Base-by-base conservation (phyloP, 106 monocot species). In the Chionographis japonica region DNA sequence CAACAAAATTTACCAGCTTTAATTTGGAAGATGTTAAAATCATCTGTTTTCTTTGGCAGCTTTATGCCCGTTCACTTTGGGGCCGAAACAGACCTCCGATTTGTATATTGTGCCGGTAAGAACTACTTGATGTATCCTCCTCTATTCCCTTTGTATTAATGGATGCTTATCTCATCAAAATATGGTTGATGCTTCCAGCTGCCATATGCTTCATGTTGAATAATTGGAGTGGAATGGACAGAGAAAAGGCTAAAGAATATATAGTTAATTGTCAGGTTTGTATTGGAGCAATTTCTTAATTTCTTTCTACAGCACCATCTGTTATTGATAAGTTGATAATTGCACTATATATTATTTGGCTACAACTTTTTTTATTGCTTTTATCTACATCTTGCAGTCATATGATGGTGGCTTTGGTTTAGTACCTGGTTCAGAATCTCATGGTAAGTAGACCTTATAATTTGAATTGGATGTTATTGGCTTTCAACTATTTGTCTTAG, bases 371-470 rank as follows among this genome's bases (percentile, higher is more conserved):
- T 14, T 64, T 46, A 55, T 70, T 75, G 8, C 4, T 67, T 69
- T 12, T 41, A 66, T 4, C 36, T 67, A 60, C 50, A 73, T 4
- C 40, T 72, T 87, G 58, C 87, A 98, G 98, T 93, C 93, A 52
- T 98, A 93, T 85, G 98, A 98, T 84, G 98, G 98, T 62, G 98
- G 93, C 54, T 98, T 98, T 79, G 90, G 98, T 49, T 75, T 98
- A 59, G 85, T 87, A 58, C 98, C 98, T 56, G 90, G 98, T 63
- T 80, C 87, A 46, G 98, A 98, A 75, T 98, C 98, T 83, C 98
- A 98, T 98, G 98, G 98, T 98, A 85, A 77, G 85, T 41, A 40
- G 12, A 20, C 73, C 42, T 12, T 43, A 20, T 65, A 72, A 46
- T 6, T 6, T 46, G 46, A 5, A 46, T 46, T 6, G 0, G 46